Evolutionary conservation across 1,139 yeast species (phyloP), one percentile per base, ranked within the genome.

Genomic region (Geotrichum restrictum): DNA sequence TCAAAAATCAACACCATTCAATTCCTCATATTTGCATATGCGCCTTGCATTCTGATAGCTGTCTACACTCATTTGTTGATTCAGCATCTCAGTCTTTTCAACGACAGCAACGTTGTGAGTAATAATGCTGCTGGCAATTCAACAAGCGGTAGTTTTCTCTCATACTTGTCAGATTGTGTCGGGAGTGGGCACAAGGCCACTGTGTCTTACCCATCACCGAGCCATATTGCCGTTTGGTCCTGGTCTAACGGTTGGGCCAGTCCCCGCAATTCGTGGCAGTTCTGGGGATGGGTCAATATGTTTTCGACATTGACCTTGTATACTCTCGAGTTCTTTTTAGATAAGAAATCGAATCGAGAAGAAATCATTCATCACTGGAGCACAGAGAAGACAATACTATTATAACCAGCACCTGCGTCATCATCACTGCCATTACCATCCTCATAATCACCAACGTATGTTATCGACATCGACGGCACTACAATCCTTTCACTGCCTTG

Each of bases 281-380:
- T 91, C 67, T 91, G 98, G 98, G 88, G 91, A 62, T 91, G 98
- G 98, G 78, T 87, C 54, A 91, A 91, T 65, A 87, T 91, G 76
- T 83, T 83, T 59, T 79, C 85, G 51, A 86, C 95, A 11, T 73
- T 93, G 55, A 71, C 81, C n/a, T 73, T 93, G 46, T 93, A 93
- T 69, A 82, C 85, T 38, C 75, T 86, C 52, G 98, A 91, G 69
- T 74, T 91, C 51, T 72, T 81, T 38, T 62, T 62, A 52, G 74
- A 76, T 24, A 69, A 66, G 48, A 60, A 58, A 46, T 44, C 59
- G 43, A 63, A 64, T 43, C 61, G 62, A 21, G 69, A 62, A 14
- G 61, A 50, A 11, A 45, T 60, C 39, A 56, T 59, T 16, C 42
- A 34, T 19, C 54, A 48, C 27, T 41, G 44, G 48, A 46, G 32